phyloP scores from a whole-genome alignment of 192 early-diverging fungal species.

The Spizellomyces sp. region DNA sequence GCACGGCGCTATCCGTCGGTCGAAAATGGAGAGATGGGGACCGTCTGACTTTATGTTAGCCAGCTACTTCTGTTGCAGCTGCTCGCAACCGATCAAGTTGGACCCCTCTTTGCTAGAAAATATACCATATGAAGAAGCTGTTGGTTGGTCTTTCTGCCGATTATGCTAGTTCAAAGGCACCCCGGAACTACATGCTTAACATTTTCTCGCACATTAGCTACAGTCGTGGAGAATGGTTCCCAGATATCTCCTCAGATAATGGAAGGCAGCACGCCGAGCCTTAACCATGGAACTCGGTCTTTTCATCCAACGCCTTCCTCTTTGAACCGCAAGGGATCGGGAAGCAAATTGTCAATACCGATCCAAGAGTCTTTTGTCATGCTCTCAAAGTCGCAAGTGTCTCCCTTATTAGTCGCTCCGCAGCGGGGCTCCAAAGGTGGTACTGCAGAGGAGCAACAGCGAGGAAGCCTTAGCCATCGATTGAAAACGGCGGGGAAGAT shows the following conservation, averaged over 20 bases:
- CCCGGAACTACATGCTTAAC: too few relatives aligned
- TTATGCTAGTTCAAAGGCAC: too few relatives aligned
- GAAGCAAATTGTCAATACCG: conserved; percentile 17
- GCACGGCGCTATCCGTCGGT: too few relatives aligned
- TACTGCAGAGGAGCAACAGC: conserved; percentile 10
- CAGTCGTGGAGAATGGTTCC: too few relatives aligned
- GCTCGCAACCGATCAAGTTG: conserved; percentile 62
- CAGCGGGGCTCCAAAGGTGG: neutral
- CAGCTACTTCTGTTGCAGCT: conserved; percentile 58
- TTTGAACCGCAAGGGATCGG: conserved; percentile 11
- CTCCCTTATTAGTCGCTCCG: conserved; percentile 15
- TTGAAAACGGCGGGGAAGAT: conserved; percentile 67
- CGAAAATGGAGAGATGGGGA: neutral
- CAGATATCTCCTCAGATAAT: too few relatives aligned
- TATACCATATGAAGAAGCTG: conserved; percentile 52
- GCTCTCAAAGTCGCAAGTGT: conserved; percentile 55
- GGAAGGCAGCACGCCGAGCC: neutral
- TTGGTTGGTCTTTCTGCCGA: conserved; percentile 42
- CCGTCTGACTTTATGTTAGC: conserved; percentile 4
- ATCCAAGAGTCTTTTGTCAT: conserved; percentile 64
- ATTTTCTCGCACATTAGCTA: too few relatives aligned
- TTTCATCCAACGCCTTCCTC: neutral
- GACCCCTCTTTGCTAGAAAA: conserved; percentile 64
- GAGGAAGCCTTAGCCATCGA: conserved; percentile 49
- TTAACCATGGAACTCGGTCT: neutral